Conservation (phyloP, 73 alveolate genomes). For the Stentor coeruleus region DNA sequence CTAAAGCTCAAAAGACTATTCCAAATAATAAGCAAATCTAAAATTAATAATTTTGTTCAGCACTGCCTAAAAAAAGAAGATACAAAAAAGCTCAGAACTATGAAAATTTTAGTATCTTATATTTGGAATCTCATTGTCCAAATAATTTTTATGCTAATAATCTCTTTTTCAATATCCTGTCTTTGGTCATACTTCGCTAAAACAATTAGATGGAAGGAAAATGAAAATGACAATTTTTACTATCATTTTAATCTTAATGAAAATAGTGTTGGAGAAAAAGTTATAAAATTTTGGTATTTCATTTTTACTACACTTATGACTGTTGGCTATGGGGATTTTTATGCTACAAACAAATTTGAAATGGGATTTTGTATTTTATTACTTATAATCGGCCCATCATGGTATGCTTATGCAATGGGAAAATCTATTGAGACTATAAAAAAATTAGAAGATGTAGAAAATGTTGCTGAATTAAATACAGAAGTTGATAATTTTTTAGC, state of each 20-base stretch:
- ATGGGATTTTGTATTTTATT: neutral
- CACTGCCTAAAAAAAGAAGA: neutral
- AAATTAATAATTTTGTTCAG: too few relatives aligned
- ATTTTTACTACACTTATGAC: slow-evolving; percentile 19
- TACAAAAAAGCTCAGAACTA: neutral
- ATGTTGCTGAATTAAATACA: neutral
- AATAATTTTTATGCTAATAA: neutral
- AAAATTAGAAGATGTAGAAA: neutral
- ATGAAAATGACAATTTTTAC: neutral
- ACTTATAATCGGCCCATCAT: neutral
- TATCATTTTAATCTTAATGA: too few relatives aligned
- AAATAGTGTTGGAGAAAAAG: neutral
- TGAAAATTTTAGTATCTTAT: neutral
- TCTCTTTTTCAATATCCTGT: neutral
- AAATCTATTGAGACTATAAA: neutral
- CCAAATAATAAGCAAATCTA: neutral
- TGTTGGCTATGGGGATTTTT: slow-evolving; percentile 32
- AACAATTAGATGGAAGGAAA: neutral
- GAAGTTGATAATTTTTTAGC: neutral
- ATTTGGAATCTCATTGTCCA: neutral
- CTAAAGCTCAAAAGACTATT: too few relatives aligned
- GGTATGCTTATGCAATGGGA: neutral
- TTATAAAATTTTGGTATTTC: neutral
- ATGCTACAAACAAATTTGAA: slow-evolving; percentile 10
- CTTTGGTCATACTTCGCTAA: neutral